Conservation (phyloP, 2,329 filamentous ascomycete genomes). For the Fusarium sp. region DNA sequence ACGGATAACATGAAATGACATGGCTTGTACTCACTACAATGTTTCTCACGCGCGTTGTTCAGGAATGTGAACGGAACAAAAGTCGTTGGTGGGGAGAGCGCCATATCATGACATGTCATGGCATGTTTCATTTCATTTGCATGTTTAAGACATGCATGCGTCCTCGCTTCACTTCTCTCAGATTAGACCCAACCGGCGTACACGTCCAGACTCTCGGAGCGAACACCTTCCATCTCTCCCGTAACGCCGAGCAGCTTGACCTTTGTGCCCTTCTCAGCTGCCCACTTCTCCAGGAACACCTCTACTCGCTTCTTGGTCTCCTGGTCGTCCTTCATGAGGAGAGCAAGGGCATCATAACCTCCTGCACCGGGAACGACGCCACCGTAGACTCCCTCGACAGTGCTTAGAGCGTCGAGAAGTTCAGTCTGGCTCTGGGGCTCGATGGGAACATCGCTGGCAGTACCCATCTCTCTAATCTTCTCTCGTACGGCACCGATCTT, state of each 20-base stretch:
- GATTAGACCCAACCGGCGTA: slow-evolving; percentile 60
- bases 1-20: not conserved
- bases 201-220: slow-evolving; percentile 58
- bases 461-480: slow-evolving; percentile 82
- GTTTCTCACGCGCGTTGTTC: not conserved
- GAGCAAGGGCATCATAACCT: slow-evolving; percentile 88
- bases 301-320: slow-evolving; percentile 71
- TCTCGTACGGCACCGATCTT: slow-evolving; percentile 66
- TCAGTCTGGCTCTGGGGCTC: slow-evolving; percentile 89
- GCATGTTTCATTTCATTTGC: slow-evolving; percentile 25
- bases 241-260: slow-evolving; percentile 77
- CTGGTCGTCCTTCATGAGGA: slow-evolving; percentile 80
- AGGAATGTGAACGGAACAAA: slow-evolving; percentile 36
- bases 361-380: slow-evolving; percentile 95
- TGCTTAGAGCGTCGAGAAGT: slow-evolving; percentile 80
- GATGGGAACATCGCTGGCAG: slow-evolving; percentile 81
- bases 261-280: slow-evolving; percentile 65
- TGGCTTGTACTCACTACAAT: not conserved
- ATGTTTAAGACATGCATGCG: slow-evolving; percentile 30
- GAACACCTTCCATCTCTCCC: slow-evolving; percentile 77
- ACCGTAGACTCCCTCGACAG: slow-evolving; percentile 82
- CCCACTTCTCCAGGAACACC: slow-evolving; percentile 75
- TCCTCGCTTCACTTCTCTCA: slow-evolving; percentile 14
- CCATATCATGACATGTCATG: not conserved
- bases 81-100: slow-evolving; percentile 15